Percentiles rank a stretch among this genome's conserved stretches.
Evolutionary conservation across 2,329 filamentous ascomycete genomes (phyloP).

Genomic region (Septoria petroselini): DNA sequence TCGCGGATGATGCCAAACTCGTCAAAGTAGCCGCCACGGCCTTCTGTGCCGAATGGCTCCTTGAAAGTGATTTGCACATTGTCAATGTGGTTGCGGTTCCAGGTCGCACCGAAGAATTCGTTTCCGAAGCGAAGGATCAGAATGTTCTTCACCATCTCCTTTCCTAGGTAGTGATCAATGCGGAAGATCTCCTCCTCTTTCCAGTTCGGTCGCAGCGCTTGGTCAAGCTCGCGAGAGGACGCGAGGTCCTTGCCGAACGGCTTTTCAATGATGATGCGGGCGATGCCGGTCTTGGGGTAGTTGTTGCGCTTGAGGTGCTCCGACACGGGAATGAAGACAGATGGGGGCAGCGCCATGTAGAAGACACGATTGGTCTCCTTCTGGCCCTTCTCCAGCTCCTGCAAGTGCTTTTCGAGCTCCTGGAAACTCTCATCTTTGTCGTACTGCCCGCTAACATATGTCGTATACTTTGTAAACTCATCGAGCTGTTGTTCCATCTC

Average conservation of each 20-base stretch:
- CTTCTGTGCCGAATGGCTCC: constrained; percentile 97
- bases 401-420: constrained; percentile 77
- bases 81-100: constrained; percentile 99
- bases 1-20: constrained; percentile 99
- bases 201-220: constrained; percentile 95
- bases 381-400: constrained; percentile 76
- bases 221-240: constrained; percentile 91
- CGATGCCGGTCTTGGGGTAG: constrained; percentile 87
- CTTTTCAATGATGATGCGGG: constrained; percentile 97
- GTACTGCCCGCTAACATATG: constrained; percentile 95
- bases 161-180: constrained; percentile 98
- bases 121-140: constrained; percentile 97
- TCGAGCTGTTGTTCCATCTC: constrained; percentile 93
- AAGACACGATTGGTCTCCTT: constrained; percentile 88
- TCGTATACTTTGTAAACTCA: constrained; percentile 82
- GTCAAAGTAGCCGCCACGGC: constrained; percentile 96
- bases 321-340: constrained; percentile 96
- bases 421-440: constrained; percentile 95
- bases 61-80: constrained; percentile 99
- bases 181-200: constrained; percentile 98
- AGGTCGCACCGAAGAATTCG: constrained; percentile 96
- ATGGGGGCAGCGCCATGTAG: constrained; percentile 98
- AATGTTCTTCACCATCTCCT: constrained; percentile 99
- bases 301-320: constrained; percentile 96
- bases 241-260: constrained; percentile 96